These are phyloP conservation scores for Parachaetomium inaequale DNA, from an alignment of 495 filamentous ascomycete species.

Conservation along the genomic window DNA sequence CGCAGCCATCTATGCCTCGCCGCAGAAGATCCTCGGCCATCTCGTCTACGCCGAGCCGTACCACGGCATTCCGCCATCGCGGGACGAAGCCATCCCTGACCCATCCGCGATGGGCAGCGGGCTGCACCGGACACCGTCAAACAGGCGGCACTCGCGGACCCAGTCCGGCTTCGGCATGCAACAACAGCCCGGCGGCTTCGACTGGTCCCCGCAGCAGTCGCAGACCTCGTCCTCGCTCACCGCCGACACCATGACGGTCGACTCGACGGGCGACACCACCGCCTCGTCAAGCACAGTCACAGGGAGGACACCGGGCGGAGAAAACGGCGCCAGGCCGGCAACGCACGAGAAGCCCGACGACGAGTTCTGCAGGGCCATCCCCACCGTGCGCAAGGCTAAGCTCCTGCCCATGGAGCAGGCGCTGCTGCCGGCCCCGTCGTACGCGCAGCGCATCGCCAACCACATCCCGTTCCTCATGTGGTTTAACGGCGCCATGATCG, in stretches of 20 bases:
- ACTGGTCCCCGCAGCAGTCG: constrained; percentile 36
- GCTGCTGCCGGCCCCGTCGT: constrained; percentile 58
- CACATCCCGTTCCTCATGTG: constrained; percentile 62
- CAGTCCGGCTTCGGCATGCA: constrained; percentile 11
- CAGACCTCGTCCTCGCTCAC: constrained; percentile 45
- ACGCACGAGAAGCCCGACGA: constrained; percentile 12
- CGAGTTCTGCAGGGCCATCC: constrained; percentile 42
- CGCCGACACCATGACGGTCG: constrained; percentile 45
- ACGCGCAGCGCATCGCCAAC: constrained; percentile 56
- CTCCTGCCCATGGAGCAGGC: constrained; percentile 59
- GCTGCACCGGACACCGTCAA: background rate
- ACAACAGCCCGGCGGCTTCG: constrained; percentile 22
- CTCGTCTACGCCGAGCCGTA: constrained; percentile 76
- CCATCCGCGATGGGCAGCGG: constrained; percentile 7
- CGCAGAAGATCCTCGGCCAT: constrained; percentile 72
- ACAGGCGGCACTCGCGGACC: constrained; percentile 9
- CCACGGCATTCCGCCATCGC: constrained; percentile 62
- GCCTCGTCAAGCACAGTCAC: constrained; percentile 61
- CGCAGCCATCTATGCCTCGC: constrained; percentile 67
- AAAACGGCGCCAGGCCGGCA: constrained; percentile 11
- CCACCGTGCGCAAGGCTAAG: constrained; percentile 47
- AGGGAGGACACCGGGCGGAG: constrained; percentile 12
- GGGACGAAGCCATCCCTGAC: constrained; percentile 47
- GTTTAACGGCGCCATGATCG: constrained; percentile 77
- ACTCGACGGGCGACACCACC: constrained; percentile 37